Base-by-base conservation (phyloP, 2,329 filamentous ascomycete species). In the Fusarium praegraminearum region DNA sequence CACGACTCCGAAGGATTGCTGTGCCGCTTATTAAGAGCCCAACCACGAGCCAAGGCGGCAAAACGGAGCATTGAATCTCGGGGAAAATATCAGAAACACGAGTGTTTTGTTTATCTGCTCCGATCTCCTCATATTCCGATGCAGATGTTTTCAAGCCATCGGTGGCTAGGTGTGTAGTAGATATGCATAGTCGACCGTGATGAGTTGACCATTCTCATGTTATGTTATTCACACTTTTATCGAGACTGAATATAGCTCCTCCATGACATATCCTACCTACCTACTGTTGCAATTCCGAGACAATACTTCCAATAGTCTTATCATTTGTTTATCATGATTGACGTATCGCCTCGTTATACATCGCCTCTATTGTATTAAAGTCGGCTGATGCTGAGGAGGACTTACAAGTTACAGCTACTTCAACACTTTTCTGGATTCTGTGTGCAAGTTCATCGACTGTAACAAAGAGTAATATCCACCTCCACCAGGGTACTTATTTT, bases 41-140 rank as follows among this genome's bases (percentile, higher is more conserved):
- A 15, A 15, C 9, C 10, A 22, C 24, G 12, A 20, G 49, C 49
- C 49, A 52, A 52, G 35, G 15, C 49, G 49, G 49, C n/a, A n/a
- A 26, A 40, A 30, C 24, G 35, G 35, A 52, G n/a, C 36, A 18
- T 30, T 16, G 24, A 18, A 18, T 24, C 10, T 41, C 35, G 24
- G 7, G 28, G n/a, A 12, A 40, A 52, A 16, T 16, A 40, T 16
- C 32, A 35, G 33, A 52, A 24, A 22, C 49, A 3, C 24, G 20
- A 30, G 18, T 41, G 8, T 52, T 41, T 30, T 13, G 35, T n/a
- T 26, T 51, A 69, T 69, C 72, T 67, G 63, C 72, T 73, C 70
- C 63, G 58, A 51, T 73, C 56, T 43, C 32, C 40, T 51, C 22
- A 49, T 52, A 33, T 16, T 59, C 58, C 33, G 52, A 38, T 33